Percentiles rank a stretch among this genome's conserved stretches.
Conservation (phyloP, 192 early-diverging fungal genomes). For the Mortierella hygrophila region DNA sequence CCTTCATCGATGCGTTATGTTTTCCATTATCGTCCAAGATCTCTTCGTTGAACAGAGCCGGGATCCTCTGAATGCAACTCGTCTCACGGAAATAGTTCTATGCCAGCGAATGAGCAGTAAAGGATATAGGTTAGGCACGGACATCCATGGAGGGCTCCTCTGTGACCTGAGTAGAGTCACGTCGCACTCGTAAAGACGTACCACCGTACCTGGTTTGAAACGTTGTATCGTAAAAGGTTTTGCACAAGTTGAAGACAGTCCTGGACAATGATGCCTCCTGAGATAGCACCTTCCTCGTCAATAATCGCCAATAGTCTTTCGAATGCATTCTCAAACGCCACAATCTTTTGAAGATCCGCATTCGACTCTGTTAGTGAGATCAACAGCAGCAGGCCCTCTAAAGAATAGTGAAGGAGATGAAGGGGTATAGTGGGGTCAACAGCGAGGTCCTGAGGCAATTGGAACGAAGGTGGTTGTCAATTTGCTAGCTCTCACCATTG, state of each 20-base stretch:
- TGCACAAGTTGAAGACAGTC: constrained; percentile 95
- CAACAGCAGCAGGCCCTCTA: constrained; percentile 92
- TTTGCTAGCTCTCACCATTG: constrained; percentile 73
- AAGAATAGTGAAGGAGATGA: not conserved
- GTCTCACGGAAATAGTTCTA: constrained; percentile 97
- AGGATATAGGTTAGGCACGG: not conserved
- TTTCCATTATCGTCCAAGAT: constrained; percentile 56
- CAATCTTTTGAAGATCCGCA: constrained; percentile 98
- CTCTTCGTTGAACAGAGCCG: constrained; percentile 72
- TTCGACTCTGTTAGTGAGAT: constrained; percentile 93
- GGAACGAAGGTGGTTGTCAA: not conserved
- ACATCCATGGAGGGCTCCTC: not conserved
- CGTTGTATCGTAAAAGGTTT: constrained; percentile 95
- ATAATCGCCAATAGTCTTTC: constrained; percentile 92
- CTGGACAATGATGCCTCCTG: constrained; percentile 95
- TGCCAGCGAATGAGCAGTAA: not conserved
- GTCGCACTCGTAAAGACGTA: not conserved
- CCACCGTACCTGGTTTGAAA: constrained; percentile 90
- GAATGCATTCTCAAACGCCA: constrained; percentile 99
- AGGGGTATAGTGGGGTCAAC: not conserved
- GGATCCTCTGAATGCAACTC: constrained; percentile 92
- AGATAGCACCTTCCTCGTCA: constrained; percentile 90
- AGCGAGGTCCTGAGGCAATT: not conserved
- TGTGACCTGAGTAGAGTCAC: not conserved
- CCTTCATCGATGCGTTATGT: constrained; percentile 55